Conservation (phyloP, 495 filamentous ascomycete species). For the Lepidopterella palustris region DNA sequence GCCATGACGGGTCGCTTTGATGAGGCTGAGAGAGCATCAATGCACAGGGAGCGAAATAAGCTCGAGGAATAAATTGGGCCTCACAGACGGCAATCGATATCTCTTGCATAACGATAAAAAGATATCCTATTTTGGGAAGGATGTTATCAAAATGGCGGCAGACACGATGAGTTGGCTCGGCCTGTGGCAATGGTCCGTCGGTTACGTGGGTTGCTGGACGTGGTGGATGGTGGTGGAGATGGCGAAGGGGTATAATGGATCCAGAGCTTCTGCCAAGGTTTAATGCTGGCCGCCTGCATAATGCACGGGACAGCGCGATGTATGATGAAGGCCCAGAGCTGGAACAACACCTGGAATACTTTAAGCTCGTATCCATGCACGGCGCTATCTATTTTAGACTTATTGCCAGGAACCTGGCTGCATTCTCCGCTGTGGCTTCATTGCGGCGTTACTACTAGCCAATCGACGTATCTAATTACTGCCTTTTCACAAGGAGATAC, state of each 20-base stretch:
- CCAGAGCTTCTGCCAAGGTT: neutral
- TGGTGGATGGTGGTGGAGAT: constrained; percentile 1
- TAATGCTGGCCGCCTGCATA: neutral
- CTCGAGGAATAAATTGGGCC: neutral
- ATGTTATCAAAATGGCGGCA: neutral
- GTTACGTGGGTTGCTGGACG: neutral
- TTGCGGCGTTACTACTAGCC: too few species aligned
- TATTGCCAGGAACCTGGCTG: too few species aligned
- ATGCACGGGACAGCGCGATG: neutral
- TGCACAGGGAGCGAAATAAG: neutral
- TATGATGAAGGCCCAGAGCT: neutral
- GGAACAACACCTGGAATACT: too few species aligned
- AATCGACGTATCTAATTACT: neutral
- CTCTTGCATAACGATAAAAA: neutral
- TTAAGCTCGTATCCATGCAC: too few species aligned
- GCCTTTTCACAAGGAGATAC: too few species aligned
- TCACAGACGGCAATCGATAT: neutral
- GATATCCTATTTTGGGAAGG: too few species aligned
- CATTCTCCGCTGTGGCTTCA: too few species aligned
- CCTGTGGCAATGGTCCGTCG: too few species aligned
- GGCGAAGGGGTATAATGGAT: neutral
- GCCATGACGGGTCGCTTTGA: neutral
- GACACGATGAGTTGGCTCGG: neutral
- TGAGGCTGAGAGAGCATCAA: neutral
- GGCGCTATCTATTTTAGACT: too few species aligned